Conservation (phyloP, 1,284 basidiomycete species). For the Fomitopsis pinicola region DNA sequence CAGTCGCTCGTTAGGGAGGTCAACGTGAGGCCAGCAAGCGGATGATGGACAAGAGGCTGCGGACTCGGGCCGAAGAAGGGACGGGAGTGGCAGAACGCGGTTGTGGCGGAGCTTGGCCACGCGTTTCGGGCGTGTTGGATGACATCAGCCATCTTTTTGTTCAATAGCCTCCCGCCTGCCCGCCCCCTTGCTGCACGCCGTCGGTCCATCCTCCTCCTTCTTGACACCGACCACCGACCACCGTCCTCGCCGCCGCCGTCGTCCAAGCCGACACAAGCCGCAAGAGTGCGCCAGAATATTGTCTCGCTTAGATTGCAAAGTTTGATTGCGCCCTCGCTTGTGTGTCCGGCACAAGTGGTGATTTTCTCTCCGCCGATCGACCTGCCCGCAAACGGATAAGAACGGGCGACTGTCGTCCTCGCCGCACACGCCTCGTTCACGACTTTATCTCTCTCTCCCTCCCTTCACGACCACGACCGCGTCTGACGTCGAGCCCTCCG, state of each 20-base stretch:
- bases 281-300: background rate
- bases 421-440: slow-evolving; percentile 13
- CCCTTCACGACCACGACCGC: slow-evolving; percentile 25
- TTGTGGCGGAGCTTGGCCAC: background rate
- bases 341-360: background rate
- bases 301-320: background rate
- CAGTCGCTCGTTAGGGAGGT: background rate
- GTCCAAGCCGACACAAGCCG: background rate
- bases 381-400: slow-evolving; percentile 16
- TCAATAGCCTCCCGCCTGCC: background rate
- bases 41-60: no score
- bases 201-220: background rate
- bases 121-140: slow-evolving; percentile 1
- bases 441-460: slow-evolving; percentile 18
- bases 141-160: background rate
- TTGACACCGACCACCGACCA: background rate
- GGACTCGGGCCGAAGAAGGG: background rate
- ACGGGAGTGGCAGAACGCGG: background rate
- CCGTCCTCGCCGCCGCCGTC: background rate
- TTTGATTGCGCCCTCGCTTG: background rate
- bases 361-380: slow-evolving; percentile 1
- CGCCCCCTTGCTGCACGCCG: background rate
- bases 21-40: no score
- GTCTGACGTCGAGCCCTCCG: slow-evolving; percentile 27
- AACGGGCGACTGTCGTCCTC: slow-evolving; percentile 19